Conservation (phyloP, 163 green algal genomes). For the Dunaliella salina region DNA sequence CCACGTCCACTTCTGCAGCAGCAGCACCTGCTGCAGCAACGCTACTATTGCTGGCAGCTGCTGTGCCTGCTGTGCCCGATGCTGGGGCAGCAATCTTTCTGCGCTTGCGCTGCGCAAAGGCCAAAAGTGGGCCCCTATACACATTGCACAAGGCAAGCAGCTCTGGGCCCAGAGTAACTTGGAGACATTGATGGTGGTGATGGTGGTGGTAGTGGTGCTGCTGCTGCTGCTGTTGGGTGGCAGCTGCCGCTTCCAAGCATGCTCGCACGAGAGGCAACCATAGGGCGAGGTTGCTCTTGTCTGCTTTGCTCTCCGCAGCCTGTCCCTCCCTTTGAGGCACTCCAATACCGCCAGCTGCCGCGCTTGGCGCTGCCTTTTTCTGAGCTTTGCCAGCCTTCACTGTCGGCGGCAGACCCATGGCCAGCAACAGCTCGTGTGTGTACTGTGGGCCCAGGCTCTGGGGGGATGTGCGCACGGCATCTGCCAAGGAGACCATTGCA, state of each 20-base stretch:
- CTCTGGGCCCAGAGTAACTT: not conserved
- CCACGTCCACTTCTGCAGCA: not conserved
- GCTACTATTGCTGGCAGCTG: not conserved
- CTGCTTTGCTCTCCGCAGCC: not conserved
- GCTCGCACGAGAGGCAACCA: not conserved
- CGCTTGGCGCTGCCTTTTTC: too few species aligned
- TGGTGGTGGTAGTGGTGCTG: not conserved
- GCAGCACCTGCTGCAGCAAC: not conserved
- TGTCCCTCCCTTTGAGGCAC: too few species aligned
- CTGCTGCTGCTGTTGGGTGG: not conserved
- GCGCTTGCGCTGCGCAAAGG: conserved; percentile 10
- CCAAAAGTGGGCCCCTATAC: not conserved
- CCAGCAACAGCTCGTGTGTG: not conserved
- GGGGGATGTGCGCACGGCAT: not conserved
- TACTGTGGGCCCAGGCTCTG: not conserved
- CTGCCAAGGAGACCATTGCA: not conserved
- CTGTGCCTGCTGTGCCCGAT: not conserved
- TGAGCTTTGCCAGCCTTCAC: too few species aligned
- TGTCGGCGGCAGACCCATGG: not conserved
- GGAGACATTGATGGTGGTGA: not conserved
- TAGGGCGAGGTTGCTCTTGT: not conserved
- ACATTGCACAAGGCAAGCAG: not conserved
- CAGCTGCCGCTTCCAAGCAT: not conserved
- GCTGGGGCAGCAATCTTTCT: not conserved
- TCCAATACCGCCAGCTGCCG: too few species aligned